phyloP scores from a whole-genome alignment of 2,329 filamentous ascomycete species.

The Akanthomyces lecanii region DNA sequence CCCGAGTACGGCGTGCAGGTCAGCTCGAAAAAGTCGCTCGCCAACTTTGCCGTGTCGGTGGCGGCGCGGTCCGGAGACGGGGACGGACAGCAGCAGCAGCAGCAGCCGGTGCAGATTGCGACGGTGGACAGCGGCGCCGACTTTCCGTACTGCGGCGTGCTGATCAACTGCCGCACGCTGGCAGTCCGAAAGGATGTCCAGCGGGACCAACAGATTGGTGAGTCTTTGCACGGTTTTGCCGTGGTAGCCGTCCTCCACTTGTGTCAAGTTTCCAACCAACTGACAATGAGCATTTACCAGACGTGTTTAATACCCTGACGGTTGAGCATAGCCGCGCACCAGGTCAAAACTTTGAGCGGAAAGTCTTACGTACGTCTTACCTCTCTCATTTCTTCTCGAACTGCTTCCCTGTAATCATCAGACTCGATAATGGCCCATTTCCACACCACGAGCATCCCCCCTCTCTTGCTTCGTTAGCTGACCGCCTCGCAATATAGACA shows the following conservation, averaged over 20 bases:
- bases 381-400: not conserved
- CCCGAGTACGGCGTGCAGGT: slow-evolving; percentile 76
- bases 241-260: too few relatives aligned
- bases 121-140: slow-evolving; percentile 35
- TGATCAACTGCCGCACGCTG: slow-evolving; percentile 70
- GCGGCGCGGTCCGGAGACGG: slow-evolving; percentile 31
- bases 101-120: slow-evolving; percentile 35
- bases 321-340: slow-evolving; percentile 70
- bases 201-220: slow-evolving; percentile 47
- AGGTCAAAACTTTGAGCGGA: slow-evolving; percentile 75
- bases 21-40: slow-evolving; percentile 72
- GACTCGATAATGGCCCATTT: not conserved
- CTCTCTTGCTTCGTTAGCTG: not conserved
- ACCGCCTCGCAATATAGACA: slow-evolving; percentile 38
- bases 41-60: slow-evolving; percentile 71
- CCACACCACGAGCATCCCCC: too few relatives aligned
- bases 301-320: slow-evolving; percentile 67
- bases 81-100: too few relatives aligned
- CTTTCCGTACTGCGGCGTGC: slow-evolving; percentile 89
- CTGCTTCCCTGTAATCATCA: not conserved
- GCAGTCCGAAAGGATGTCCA: slow-evolving; percentile 68
- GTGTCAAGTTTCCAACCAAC: not conserved
- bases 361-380: slow-evolving; percentile 59
- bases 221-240: slow-evolving; percentile 22
- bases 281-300: slow-evolving; percentile 17